Conservation (phyloP, 2,329 filamentous ascomycete species). For the Coniochaeta ligniaria region DNA sequence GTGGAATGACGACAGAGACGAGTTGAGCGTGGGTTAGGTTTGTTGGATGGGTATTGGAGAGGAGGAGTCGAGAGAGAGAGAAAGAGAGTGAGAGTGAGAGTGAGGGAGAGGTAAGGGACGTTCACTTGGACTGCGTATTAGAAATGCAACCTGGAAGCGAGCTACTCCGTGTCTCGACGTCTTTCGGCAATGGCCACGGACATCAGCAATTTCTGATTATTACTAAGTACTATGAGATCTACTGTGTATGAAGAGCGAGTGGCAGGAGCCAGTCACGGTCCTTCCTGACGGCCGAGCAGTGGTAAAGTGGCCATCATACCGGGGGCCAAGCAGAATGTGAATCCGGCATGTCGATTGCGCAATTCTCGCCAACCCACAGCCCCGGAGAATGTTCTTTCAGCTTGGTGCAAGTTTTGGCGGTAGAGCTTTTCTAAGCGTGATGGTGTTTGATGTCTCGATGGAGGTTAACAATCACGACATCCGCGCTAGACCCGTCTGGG, state of each 20-base stretch:
- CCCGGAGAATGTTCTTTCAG: not conserved
- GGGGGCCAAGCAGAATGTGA: not conserved
- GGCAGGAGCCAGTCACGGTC: not conserved
- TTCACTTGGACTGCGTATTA: not conserved
- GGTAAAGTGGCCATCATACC: not conserved
- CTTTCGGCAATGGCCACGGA: not conserved
- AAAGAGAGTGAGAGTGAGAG: not conserved
- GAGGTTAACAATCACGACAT: conserved; percentile 3
- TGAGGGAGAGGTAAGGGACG: not conserved
- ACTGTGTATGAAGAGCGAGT: not conserved
- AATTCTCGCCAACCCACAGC: not conserved
- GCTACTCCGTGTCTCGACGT: not conserved
- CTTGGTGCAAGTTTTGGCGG: not conserved
- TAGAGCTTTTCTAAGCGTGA: not conserved
- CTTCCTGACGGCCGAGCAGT: not conserved
- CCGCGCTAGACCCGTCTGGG: conserved; percentile 1
- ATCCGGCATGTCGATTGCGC: not conserved
- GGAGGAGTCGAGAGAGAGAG: not conserved
- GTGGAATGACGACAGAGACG: not conserved
- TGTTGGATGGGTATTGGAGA: not conserved
- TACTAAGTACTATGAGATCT: not conserved
- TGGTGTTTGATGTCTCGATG: conserved; percentile 3
- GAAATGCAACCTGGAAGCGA: conserved; percentile 1
- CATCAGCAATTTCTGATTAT: not conserved
- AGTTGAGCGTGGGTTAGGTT: not conserved